phyloP scores from a whole-genome alignment of 352 stramenopile genomes.

The Pythium volutum region DNA sequence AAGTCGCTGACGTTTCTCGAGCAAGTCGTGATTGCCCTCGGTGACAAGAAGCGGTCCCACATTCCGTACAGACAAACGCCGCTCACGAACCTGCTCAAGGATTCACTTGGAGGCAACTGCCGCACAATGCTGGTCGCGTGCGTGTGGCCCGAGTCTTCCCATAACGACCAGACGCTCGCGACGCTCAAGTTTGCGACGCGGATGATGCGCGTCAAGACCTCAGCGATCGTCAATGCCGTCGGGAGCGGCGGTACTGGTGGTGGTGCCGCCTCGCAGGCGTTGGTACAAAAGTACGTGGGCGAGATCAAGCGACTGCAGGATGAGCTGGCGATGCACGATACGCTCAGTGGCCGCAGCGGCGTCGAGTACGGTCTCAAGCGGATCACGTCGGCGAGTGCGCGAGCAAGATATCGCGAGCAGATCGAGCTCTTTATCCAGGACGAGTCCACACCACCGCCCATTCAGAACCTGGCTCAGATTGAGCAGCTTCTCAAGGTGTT shows the following conservation, averaged over 20 bases:
- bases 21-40: slow-evolving; percentile 89
- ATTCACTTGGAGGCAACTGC: slow-evolving; percentile 79
- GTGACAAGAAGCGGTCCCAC: slow-evolving; percentile 84
- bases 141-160: slow-evolving; percentile 64
- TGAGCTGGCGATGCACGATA: slow-evolving; percentile 65
- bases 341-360: slow-evolving; percentile 40
- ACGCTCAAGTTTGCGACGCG: slow-evolving; percentile 92
- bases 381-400: slow-evolving; percentile 13
- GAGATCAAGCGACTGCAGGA: slow-evolving; percentile 55
- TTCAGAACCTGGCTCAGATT: slow-evolving; percentile 49
- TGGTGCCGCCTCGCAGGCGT: slow-evolving; percentile 14
- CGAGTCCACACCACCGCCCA: slow-evolving; percentile 19
- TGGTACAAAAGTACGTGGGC: slow-evolving; percentile 31
- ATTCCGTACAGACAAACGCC: slow-evolving; percentile 93
- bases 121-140: slow-evolving; percentile 86
- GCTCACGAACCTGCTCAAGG: slow-evolving; percentile 90
- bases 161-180: slow-evolving; percentile 86
- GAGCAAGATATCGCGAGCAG: slow-evolving; percentile 24
- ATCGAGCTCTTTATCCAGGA: slow-evolving; percentile 40
- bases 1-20: slow-evolving; percentile 73
- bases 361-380: slow-evolving; percentile 32
- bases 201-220: slow-evolving; percentile 84
- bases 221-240: slow-evolving; percentile 61
- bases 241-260: slow-evolving; percentile 7
- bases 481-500: slow-evolving; percentile 44